Conservation (phyloP, 306 rosid genomes). For the Ormosia emarginata region DNA sequence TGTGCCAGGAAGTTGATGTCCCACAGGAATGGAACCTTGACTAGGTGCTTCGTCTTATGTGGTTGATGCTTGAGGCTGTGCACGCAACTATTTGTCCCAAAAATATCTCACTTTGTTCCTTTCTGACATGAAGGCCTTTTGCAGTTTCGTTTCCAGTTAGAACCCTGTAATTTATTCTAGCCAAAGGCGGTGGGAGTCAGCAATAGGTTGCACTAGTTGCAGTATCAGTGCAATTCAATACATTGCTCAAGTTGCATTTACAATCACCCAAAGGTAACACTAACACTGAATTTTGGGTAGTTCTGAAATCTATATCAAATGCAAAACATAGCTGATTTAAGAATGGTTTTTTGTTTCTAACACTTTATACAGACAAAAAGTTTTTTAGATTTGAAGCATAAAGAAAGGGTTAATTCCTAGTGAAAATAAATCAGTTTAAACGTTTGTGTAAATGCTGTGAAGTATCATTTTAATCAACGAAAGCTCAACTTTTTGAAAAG, state of each 20-base stretch:
- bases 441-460: background rate
- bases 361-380: background rate
- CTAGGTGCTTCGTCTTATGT: slow-evolving; percentile 19
- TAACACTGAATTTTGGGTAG: background rate
- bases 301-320: background rate
- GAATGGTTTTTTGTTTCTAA: background rate
- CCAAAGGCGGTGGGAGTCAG: background rate
- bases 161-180: background rate
- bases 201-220: background rate
- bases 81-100: slow-evolving; percentile 16
- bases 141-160: background rate
- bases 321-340: background rate
- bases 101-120: background rate
- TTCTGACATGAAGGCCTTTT: background rate
- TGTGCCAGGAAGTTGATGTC: slow-evolving; percentile 21
- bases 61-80: background rate
- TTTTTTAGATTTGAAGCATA: background rate
- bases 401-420: background rate
- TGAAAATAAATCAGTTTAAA: background rate
- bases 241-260: slow-evolving; percentile 9
- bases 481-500: slow-evolving; percentile 1
- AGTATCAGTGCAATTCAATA: background rate
- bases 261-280: background rate
- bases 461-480: background rate
- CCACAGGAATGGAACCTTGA: slow-evolving; percentile 38